Evolutionary conservation across 768 basidiomycete genomes (phyloP).

Genomic region (Boletus pseudopeckii): DNA sequence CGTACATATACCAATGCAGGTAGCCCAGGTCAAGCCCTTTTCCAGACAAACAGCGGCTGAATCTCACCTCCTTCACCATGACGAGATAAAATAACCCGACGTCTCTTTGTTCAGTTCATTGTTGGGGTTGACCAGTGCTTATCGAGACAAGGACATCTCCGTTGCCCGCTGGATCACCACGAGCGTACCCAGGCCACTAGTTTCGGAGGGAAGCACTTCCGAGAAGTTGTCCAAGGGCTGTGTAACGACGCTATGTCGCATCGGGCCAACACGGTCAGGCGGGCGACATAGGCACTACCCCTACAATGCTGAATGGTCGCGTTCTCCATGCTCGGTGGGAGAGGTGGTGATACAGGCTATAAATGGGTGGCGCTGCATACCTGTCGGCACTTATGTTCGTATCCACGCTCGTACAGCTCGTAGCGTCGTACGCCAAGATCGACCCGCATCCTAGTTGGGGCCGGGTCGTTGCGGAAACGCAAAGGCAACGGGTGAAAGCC

Average conservation of each 20-base stretch:
- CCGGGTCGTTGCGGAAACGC: no score
- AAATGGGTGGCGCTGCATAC: not conserved
- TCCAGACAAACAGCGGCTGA: no score
- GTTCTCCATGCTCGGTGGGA: not conserved
- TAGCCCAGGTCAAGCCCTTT: no score
- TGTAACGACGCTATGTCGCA: not conserved
- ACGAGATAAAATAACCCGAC: no score
- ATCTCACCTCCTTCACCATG: no score
- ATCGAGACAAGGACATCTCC: no score
- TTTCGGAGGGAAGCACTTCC: not conserved
- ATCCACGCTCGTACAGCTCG: not conserved
- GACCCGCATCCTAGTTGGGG: no score
- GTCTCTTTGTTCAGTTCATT: no score
- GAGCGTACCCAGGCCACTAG: no score
- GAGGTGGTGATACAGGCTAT: not conserved
- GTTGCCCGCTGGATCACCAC: no score
- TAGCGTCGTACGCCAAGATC: not conserved
- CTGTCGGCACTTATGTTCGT: not conserved
- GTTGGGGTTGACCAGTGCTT: no score
- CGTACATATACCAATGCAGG: no score
- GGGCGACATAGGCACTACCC: not conserved
- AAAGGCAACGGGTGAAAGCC: slow-evolving; percentile 73
- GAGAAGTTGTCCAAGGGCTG: not conserved
- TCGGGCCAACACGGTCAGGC: not conserved
- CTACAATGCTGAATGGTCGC: not conserved